Base-by-base conservation (phyloP, 352 stramenopile genomes). In the Pythium brassicae region DNA sequence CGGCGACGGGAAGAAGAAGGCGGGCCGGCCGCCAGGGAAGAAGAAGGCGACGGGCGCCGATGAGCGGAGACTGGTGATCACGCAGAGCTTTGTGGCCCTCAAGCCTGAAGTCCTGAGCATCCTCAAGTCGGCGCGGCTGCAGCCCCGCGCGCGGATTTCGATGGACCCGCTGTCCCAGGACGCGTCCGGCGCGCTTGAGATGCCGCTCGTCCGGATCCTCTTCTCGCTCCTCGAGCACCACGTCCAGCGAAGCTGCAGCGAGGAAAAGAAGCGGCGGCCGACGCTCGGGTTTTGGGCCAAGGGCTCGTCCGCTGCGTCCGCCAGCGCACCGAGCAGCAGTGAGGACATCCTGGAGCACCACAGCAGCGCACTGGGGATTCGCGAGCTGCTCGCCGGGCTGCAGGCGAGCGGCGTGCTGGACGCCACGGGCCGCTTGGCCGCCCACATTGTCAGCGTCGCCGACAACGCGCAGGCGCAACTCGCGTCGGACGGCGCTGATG, bases 81-180 rank as follows among this genome's bases (percentile, higher is more conserved):
- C 27, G 17, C 53, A 66, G 20, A 77, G 61, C 27, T 79, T 79
- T 35, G 20, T 69, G 19, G 62, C 64, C 2, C 39, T 82, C 35
- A 47, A 60, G 43, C 48, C 67, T 12, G 61, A 77, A 22, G 65
- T 71, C 12, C 26, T 79, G 27, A 69, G 63, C 37, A 74, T 82
- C 19, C 35, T 82, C n/a, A 53, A 53, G 5, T 71, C 62, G 9
- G 55, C 64, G 17, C 51, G 52, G 23, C 29, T 67, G 37, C 50
- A 65, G 22, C 40, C 42, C 34, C 6, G 45, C 12, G 22, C 20
- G 7, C 37, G 27, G 9, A 22, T 53, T 12, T 27, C 42, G 7
- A 57, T 57, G 32, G 32, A 54, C 34, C 43, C 50, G 42, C 25
- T 57, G n/a, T 58, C 57, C 14, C 44, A 52, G 27, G 23, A 26